Evolutionary conservation across 2,329 filamentous ascomycete genomes (phyloP), one percentile per base, ranked within the genome.

Genomic region (Taxawa tesnikishii): DNA sequence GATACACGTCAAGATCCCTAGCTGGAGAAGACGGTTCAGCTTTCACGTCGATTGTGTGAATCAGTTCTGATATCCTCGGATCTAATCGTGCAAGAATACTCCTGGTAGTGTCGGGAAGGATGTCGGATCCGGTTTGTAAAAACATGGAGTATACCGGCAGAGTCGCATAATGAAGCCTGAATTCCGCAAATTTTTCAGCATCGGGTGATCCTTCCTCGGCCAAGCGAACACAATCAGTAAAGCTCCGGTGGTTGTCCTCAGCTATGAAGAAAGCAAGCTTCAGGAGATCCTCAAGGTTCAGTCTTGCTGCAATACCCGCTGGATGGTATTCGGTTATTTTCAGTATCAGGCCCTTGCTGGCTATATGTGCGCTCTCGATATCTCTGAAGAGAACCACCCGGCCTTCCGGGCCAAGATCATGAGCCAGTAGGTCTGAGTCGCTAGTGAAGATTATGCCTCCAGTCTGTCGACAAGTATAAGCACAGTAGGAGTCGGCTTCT

Each of bases 401-500:
- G 0, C 79, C 79, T 2, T 65, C 41, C 0, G 49, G 29, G 0
- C 76, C 78, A 6, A 88, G 64, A 36, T 83, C 68, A 49, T 87
- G 77, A 0, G 88, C 66, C 1, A 93, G 60, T 6, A 94, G 65
- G 48, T 96, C 88, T 0, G 85, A 92, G 47, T 96, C 88, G n/a
- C 75, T 77, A 0, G 84, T 92, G 5, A 94, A 56, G 16, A 76
- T 61, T 10, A 84, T 67, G 8, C 48, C 40, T 1, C 71, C 73
- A 2, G 67, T 62, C 17, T 63, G 49, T n/a, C 63, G 63, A 5
- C 82, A 66, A 32, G 75, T 65, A 10, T 66, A 57, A 3, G 83
- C 84, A 51, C 85, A 94, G 56, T 74, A 90, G 15, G 66, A 57
- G 49, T 96, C 88, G 1, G 88, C 88, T 56, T 96, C 88, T 1